Evolutionary conservation across 495 filamentous ascomycete genomes (phyloP).

Genomic region (Hypoxylon fragiforme): DNA sequence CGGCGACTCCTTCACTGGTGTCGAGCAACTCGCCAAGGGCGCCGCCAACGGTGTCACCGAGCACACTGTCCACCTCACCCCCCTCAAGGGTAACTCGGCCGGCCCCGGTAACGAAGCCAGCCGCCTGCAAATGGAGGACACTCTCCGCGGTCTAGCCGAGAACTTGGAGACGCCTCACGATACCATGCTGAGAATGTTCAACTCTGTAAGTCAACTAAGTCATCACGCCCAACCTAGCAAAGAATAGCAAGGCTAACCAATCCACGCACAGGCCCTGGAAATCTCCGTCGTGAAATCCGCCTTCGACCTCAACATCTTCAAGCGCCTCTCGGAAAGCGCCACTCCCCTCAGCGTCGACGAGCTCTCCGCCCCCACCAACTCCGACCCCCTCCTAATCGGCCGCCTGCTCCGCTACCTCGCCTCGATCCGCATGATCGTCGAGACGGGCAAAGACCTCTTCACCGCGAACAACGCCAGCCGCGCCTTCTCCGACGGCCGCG

Average conservation of each 20-base stretch:
- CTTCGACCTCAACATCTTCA: constrained; percentile 2
- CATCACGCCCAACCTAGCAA: not conserved
- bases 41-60: not conserved
- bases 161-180: not conserved
- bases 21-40: not conserved
- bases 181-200: not conserved
- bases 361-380: not conserved
- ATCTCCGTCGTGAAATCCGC: not conserved
- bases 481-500: not conserved
- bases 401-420: not conserved
- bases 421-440: not conserved
- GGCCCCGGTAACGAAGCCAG: not conserved
- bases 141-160: not conserved
- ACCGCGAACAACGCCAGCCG: not conserved
- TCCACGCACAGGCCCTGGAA: not conserved
- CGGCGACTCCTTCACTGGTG: not conserved
- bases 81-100: not conserved
- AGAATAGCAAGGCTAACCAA: not conserved
- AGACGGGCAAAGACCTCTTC: not conserved
- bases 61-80: not conserved
- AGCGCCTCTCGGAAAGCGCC: not conserved
- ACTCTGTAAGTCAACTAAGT: not conserved
- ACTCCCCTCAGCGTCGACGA: not conserved
- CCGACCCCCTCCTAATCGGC: not conserved
- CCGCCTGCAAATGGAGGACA: not conserved